Conservation (phyloP, 2,329 filamentous ascomycete species). For the Aspergillus sp. region DNA sequence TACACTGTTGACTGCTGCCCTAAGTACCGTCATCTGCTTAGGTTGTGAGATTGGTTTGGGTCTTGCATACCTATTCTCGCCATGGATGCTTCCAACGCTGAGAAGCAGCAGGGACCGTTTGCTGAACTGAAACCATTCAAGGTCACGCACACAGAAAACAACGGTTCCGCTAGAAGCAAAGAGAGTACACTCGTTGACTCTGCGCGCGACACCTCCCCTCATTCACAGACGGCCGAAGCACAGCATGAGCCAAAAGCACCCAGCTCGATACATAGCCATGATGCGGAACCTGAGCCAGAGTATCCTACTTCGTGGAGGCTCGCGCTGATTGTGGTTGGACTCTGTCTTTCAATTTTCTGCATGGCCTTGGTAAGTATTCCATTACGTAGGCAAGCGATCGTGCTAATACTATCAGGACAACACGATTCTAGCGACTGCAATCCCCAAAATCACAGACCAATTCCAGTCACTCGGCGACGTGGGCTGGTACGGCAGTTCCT, state of each 20-base stretch:
- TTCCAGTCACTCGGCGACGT: slow-evolving; percentile 51
- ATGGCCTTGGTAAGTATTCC: slow-evolving; percentile 11
- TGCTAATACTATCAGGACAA: slow-evolving; percentile 33
- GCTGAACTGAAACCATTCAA: background rate
- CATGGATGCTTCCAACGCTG: background rate
- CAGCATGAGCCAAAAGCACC: slow-evolving; percentile 20
- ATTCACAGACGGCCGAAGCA: background rate
- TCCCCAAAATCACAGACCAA: slow-evolving; percentile 51
- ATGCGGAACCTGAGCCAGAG: background rate
- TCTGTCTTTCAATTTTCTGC: slow-evolving; percentile 12
- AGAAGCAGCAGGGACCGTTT: background rate
- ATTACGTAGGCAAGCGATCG: background rate
- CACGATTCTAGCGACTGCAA: slow-evolving; percentile 50
- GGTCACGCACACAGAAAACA: background rate
- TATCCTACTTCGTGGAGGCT: slow-evolving; percentile 12
- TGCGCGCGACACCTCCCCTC: background rate
- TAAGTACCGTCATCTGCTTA: no score
- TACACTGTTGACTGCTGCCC: background rate
- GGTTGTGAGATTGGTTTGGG: no score
- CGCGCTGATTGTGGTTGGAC: slow-evolving; percentile 3
- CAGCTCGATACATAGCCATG: background rate
- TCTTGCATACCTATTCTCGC: background rate
- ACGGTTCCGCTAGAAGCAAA: slow-evolving; percentile 4
- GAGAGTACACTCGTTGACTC: slow-evolving; percentile 25
- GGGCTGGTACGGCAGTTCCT: slow-evolving; percentile 52